phyloP scores from a whole-genome alignment of 2,329 filamentous ascomycete species.

The Ophiostoma novo-ulmi region DNA sequence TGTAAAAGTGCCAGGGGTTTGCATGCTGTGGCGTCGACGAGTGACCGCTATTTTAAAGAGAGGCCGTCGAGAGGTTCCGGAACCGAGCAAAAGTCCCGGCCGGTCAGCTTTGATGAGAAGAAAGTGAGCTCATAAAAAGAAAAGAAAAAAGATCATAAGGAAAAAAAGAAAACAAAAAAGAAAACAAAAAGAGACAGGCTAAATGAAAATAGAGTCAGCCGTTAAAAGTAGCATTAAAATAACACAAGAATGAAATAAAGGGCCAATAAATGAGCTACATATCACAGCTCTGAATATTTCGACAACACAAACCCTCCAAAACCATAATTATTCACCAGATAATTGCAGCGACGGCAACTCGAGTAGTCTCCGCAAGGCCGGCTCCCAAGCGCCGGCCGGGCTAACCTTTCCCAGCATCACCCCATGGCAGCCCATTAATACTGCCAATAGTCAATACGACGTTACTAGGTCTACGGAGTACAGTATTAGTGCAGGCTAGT shows the following conservation, averaged over 20 bases:
- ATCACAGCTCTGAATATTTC: too few species aligned
- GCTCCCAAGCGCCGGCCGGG: slow-evolving; percentile 8
- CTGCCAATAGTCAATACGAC: neutral
- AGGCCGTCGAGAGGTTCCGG: neutral
- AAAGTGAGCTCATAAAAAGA: neutral
- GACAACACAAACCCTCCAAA: too few species aligned
- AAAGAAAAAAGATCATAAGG: too few species aligned
- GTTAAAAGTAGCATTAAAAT: too few species aligned
- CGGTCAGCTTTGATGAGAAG: neutral
- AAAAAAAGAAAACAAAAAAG: neutral
- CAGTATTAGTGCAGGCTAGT: too few species aligned
- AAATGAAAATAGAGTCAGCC: too few species aligned
- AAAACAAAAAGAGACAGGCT: neutral
- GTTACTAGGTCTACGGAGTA: too few species aligned
- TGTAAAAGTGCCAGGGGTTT: neutral
- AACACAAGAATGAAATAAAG: too few species aligned
- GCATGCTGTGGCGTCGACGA: slow-evolving; percentile 10
- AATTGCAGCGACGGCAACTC: neutral
- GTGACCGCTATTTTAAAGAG: neutral
- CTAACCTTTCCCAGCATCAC: neutral
- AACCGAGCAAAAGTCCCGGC: neutral
- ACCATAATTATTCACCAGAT: neutral
- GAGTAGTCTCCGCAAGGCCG: neutral
- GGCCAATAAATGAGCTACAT: too few species aligned
- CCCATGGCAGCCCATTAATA: neutral